A percentile compares a stretch with the other conserved stretches of the same genome.
These are phyloP conservation scores for Coemansia sp. DNA, from an alignment of 192 early-diverging fungal species.

Conservation along the genomic window DNA sequence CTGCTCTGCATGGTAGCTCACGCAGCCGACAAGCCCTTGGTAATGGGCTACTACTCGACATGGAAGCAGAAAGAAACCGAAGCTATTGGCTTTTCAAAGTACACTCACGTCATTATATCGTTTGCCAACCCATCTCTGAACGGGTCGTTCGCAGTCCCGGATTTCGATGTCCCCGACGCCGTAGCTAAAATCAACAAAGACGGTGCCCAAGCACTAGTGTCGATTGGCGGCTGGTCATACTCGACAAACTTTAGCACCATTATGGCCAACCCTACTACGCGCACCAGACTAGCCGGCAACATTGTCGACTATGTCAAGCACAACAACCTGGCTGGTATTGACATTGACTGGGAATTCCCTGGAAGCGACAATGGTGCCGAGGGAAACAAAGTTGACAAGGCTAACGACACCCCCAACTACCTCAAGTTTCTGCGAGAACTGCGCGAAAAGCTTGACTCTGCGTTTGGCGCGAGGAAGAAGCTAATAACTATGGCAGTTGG, in stretches of 20 bases:
- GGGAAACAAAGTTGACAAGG: conserved; percentile 43
- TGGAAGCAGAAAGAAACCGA: conserved; percentile 24
- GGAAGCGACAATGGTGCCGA: conserved; percentile 29
- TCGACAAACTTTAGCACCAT: conserved; percentile 64
- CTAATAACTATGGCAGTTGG: conserved; percentile 65
- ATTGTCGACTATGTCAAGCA: conserved; percentile 58
- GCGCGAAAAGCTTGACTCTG: conserved; percentile 50
- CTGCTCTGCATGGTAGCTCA: neutral
- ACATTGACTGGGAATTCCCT: conserved; percentile 78
- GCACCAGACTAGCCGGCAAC: conserved; percentile 60
- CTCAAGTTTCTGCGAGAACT: conserved; percentile 59
- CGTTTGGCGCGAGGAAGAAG: conserved; percentile 45
- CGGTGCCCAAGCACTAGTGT: conserved; percentile 60
- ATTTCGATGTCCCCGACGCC: conserved; percentile 31
- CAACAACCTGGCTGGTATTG: conserved; percentile 59
- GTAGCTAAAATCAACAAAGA: conserved; percentile 55
- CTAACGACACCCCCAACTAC: conserved; percentile 65
- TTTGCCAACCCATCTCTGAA: conserved; percentile 54
- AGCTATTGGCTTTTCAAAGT: conserved; percentile 40
- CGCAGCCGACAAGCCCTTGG: conserved; percentile 11
- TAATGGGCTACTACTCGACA: conserved; percentile 19
- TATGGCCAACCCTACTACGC: conserved; percentile 34
- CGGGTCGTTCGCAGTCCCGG: conserved; percentile 26
- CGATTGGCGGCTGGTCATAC: conserved; percentile 72
- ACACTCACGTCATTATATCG: conserved; percentile 69